Evolutionary conservation across 306 rosid genomes (phyloP).

Genomic region (Gillenia trifoliata): DNA sequence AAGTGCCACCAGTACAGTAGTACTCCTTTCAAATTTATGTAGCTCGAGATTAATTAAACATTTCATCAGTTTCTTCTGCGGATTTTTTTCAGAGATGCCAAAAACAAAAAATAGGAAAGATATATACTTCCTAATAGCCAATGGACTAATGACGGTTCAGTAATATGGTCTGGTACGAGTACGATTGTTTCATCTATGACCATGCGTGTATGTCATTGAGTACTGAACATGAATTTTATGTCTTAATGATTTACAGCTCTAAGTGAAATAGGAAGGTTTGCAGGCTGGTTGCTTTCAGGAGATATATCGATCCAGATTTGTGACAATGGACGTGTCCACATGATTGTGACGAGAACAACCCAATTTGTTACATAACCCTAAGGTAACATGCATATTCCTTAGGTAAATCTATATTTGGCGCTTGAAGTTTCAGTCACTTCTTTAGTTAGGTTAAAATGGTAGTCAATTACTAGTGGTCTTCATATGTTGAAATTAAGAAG

Average conservation of each 20-base stretch:
- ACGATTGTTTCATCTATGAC: background rate
- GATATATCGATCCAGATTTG: conserved; percentile 10
- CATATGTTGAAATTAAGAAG: background rate
- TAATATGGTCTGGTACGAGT: background rate
- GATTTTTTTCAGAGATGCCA: background rate
- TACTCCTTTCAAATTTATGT: background rate
- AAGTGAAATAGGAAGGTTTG: conserved; percentile 5
- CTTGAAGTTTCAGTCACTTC: background rate
- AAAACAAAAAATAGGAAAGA: background rate
- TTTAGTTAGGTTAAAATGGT: background rate
- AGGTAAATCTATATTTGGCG: background rate
- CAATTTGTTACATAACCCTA: background rate
- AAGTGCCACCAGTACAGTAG: background rate
- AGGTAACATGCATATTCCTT: background rate
- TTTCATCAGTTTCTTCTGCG: background rate
- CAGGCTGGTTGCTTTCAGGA: conserved; percentile 17
- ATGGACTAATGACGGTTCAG: background rate
- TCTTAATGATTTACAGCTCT: background rate
- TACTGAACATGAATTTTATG: background rate
- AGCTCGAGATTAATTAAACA: background rate
- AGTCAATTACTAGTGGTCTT: background rate
- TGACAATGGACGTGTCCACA: conserved; percentile 29
- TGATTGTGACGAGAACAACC: conserved; percentile 28
- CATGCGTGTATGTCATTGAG: background rate
- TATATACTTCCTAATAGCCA: background rate